A percentile compares a stretch with the other conserved stretches of the same genome.
These are phyloP conservation scores for Zymoseptoria brevis DNA, from an alignment of 2,329 filamentous ascomycete species.

Conservation along the genomic window DNA sequence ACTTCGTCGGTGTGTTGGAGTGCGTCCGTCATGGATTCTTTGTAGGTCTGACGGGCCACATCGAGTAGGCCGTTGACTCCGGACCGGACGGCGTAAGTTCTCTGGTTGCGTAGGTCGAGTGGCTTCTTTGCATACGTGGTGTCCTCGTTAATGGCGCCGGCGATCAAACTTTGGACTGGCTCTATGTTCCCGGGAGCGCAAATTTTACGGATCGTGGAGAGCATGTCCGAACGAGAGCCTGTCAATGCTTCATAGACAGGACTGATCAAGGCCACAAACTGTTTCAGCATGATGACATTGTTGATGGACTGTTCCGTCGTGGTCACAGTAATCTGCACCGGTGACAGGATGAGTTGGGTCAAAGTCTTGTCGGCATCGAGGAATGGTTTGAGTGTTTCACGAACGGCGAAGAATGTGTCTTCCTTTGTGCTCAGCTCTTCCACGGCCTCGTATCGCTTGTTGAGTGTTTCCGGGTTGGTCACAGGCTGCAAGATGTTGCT, in stretches of 20 bases:
- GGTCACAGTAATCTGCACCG: conserved; percentile 56
- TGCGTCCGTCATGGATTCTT: conserved; percentile 75
- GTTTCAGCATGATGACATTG: conserved; percentile 77
- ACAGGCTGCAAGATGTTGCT: conserved; percentile 85
- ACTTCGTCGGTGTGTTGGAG: conserved; percentile 62
- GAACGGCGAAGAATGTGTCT: conserved; percentile 71
- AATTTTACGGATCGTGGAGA: conserved; percentile 58
- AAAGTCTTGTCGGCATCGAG: conserved; percentile 73
- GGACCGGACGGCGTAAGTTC: conserved; percentile 82
- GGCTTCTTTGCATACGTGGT: conserved; percentile 69
- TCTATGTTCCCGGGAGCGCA: conserved; percentile 58
- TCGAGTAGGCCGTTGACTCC: conserved; percentile 81
- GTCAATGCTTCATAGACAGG: conserved; percentile 61
- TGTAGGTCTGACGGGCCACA: conserved; percentile 80
- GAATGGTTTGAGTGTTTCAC: conserved; percentile 68
- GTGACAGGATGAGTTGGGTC: conserved; percentile 74
- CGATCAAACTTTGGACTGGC: conserved; percentile 57
- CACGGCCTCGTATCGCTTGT: conserved; percentile 69
- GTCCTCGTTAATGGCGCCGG: conserved; percentile 67
- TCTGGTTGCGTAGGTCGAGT: conserved; percentile 79
- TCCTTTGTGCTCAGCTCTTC: conserved; percentile 75
- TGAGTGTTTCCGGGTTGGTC: conserved; percentile 61
- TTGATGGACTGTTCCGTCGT: conserved; percentile 76
- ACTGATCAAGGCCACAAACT: conserved; percentile 62
- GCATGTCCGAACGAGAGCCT: conserved; percentile 55